Percentiles rank a stretch among this genome's conserved stretches.
Evolutionary conservation across 257 asterid genomes (phyloP).

Genomic region (Coffea canephora): DNA sequence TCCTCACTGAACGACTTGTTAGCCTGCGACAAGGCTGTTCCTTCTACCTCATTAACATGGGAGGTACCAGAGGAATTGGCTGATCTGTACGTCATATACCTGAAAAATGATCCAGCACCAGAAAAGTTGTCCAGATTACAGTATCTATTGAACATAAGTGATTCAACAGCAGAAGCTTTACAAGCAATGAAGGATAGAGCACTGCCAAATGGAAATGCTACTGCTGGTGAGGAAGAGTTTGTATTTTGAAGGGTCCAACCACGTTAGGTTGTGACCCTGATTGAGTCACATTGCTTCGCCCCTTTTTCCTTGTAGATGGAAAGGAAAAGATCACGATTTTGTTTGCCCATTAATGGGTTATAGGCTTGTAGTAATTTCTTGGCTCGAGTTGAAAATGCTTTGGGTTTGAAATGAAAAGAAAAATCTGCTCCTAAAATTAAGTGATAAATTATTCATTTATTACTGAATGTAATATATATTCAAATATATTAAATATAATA

Average conservation of each 20-base stretch:
- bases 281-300: background rate
- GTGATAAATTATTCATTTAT: too few species aligned
- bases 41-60: slow-evolving; percentile 76
- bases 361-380: background rate
- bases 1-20: slow-evolving; percentile 80
- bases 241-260: slow-evolving; percentile 29
- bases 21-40: slow-evolving; percentile 96
- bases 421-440: background rate
- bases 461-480: too few species aligned
- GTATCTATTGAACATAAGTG: slow-evolving; percentile 77
- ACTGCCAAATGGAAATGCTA: slow-evolving; percentile 36
- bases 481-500: too few species aligned
- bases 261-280: background rate
- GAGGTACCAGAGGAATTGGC: slow-evolving; percentile 75
- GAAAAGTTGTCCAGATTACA: slow-evolving; percentile 72
- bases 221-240: slow-evolving; percentile 69
- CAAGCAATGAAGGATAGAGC: slow-evolving; percentile 49
- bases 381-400: background rate
- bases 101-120: slow-evolving; percentile 51
- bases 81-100: slow-evolving; percentile 65
- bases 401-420: background rate
- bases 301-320: background rate
- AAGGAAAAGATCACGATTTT: background rate
- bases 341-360: background rate
- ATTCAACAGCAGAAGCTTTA: slow-evolving; percentile 64